Percentiles rank a stretch among this genome's conserved stretches.
These are phyloP conservation scores for Candida maltosa DNA, from an alignment of 805 yeast genomes.

Conservation along the genomic window DNA sequence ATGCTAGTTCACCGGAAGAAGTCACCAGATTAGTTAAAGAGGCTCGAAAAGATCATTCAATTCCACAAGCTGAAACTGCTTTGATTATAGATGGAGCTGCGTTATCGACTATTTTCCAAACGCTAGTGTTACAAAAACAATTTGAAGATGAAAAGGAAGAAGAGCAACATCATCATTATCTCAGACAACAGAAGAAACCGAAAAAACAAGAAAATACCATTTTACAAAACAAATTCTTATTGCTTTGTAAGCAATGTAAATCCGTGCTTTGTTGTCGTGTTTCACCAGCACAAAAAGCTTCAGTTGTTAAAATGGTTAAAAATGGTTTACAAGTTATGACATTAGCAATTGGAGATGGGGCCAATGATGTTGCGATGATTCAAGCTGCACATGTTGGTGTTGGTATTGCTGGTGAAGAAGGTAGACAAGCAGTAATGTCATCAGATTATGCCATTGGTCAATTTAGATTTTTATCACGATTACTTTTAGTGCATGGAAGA, in stretches of 20 bases:
- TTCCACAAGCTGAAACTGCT: conserved; percentile 58
- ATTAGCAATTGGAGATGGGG: conserved; percentile 81
- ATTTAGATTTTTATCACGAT: conserved; percentile 62
- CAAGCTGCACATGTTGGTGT: conserved; percentile 84
- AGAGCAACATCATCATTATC: no score
- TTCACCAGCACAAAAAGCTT: conserved; percentile 80
- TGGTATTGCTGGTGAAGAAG: conserved; percentile 86
- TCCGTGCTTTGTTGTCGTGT: conserved; percentile 83
- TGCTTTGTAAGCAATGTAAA: conserved; percentile 71
- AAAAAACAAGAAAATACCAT: conserved; percentile 7
- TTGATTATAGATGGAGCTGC: conserved; percentile 72
- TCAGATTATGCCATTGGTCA: conserved; percentile 83
- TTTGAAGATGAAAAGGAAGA: not conserved
- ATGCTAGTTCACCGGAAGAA: conserved; percentile 27
- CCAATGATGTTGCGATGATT: conserved; percentile 86
- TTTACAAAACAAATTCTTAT: conserved; percentile 50
- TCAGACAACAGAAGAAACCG: no score
- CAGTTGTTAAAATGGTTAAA: conserved; percentile 66
- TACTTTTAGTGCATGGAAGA: conserved; percentile 76
- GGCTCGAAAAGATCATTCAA: conserved; percentile 61
- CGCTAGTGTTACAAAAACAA: conserved; percentile 6
- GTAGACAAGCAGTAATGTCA: conserved; percentile 84
- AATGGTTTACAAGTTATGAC: conserved; percentile 67
- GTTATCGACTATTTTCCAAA: conserved; percentile 41
- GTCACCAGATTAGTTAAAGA: conserved; percentile 38